Conservation (phyloP, 352 stramenopile species). For the Pythium sp. region DNA sequence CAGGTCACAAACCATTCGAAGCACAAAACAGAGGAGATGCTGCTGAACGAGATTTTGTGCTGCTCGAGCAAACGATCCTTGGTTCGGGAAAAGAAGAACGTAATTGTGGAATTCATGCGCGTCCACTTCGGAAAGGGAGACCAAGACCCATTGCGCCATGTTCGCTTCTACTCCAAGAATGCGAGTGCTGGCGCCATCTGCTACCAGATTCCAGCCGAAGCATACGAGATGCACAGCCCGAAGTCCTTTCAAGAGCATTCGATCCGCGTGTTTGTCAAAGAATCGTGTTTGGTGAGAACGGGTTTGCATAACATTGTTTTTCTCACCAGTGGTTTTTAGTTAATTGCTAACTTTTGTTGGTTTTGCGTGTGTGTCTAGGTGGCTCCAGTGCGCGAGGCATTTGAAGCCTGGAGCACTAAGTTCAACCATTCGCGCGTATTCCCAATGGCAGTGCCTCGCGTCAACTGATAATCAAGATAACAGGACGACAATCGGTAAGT, state of each 20-base stretch:
- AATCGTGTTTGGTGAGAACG: slow-evolving; percentile 43
- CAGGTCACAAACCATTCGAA: slow-evolving; percentile 42
- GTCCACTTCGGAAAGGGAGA: slow-evolving; percentile 84
- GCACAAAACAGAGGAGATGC: slow-evolving; percentile 41
- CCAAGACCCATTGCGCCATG: slow-evolving; percentile 60
- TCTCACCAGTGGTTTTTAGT: neutral
- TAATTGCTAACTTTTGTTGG: neutral
- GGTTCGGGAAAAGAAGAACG: slow-evolving; percentile 34
- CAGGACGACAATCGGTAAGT: neutral
- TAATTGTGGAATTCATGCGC: slow-evolving; percentile 81
- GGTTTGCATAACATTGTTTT: neutral
- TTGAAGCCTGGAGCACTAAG: slow-evolving; percentile 47
- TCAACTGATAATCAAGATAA: neutral
- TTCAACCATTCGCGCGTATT: slow-evolving; percentile 48
- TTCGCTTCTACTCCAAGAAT: slow-evolving; percentile 82
- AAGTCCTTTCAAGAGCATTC: slow-evolving; percentile 63
- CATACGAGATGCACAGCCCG: slow-evolving; percentile 69
- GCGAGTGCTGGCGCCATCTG: slow-evolving; percentile 40
- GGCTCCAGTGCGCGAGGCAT: slow-evolving; percentile 45
- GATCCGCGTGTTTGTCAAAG: slow-evolving; percentile 74
- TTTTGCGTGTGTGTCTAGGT: slow-evolving; percentile 22
- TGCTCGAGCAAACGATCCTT: slow-evolving; percentile 35
- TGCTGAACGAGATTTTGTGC: slow-evolving; percentile 59
- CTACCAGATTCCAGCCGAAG: slow-evolving; percentile 46
- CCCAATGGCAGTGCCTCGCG: slow-evolving; percentile 16